phyloP scores from a whole-genome alignment of 495 filamentous ascomycete genomes.

The Podospora anserina region DNA sequence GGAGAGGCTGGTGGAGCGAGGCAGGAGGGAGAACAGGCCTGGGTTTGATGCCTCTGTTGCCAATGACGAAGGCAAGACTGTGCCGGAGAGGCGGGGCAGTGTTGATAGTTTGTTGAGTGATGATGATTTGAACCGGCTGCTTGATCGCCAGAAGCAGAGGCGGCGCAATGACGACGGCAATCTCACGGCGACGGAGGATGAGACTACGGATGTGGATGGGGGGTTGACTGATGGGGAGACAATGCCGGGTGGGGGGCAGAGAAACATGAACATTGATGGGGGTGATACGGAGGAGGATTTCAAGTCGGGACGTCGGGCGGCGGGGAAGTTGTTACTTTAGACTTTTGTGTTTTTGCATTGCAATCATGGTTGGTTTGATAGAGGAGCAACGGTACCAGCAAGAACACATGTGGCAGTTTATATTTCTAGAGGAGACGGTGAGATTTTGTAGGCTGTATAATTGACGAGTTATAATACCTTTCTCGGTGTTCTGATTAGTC shows the following conservation, averaged over 20 bases:
- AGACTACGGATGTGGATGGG: conserved; percentile 24
- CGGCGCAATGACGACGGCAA: background rate
- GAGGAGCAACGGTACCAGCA: background rate
- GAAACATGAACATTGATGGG: background rate
- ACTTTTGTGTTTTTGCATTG: background rate
- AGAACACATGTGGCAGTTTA: background rate
- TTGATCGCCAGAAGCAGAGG: conserved; percentile 12
- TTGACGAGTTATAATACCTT: background rate
- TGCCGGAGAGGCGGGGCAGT: conserved; percentile 23
- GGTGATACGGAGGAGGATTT: background rate
- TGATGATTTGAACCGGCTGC: conserved; percentile 26
- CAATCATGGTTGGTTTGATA: background rate
- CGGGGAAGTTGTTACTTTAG: background rate
- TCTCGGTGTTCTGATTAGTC: background rate
- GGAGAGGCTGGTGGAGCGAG: conserved; percentile 74
- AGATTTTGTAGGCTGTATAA: background rate
- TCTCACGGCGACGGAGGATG: conserved; percentile 20
- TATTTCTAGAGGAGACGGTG: background rate
- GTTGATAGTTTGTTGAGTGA: conserved; percentile 32
- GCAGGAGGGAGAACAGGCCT: conserved; percentile 55
- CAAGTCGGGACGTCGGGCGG: background rate
- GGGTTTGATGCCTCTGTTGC: conserved; percentile 1
- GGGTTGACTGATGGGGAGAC: conserved; percentile 7
- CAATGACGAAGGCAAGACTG: background rate
- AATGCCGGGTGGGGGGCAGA: background rate